These are phyloP conservation scores for Pyrenochaeta sp. DNA, from an alignment of 2,329 filamentous ascomycete species.

Conservation along the genomic window DNA sequence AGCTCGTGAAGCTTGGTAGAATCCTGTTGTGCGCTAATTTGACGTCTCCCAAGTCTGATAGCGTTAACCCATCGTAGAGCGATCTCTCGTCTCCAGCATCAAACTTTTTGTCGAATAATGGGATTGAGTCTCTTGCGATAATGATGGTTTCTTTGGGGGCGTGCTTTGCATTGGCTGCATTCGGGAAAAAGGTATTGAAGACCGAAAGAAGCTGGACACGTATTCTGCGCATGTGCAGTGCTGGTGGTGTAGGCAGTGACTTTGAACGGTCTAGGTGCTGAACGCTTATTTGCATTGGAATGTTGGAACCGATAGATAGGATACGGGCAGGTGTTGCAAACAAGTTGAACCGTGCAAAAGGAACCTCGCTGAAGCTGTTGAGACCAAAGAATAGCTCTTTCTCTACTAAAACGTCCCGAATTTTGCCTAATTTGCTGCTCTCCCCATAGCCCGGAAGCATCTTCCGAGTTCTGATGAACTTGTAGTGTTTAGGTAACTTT, in stretches of 20 bases:
- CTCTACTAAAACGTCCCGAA: conserved; percentile 31
- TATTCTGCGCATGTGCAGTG: conserved; percentile 32
- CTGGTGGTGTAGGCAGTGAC: conserved; percentile 31
- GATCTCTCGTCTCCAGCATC: conserved; percentile 19
- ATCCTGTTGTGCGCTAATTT: conserved; percentile 12
- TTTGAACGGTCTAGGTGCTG: conserved; percentile 35
- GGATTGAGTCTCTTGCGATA: conserved; percentile 13
- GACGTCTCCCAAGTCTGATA: conserved; percentile 16
- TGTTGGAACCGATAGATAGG: conserved; percentile 20
- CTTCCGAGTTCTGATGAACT: conserved; percentile 34
- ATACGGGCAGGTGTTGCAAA: conserved; percentile 31
- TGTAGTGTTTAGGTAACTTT: conserved; percentile 27
- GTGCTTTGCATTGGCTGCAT: conserved; percentile 8
- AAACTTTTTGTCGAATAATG: conserved; percentile 28
- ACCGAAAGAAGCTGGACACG: conserved; percentile 28
- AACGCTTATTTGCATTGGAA: conserved; percentile 28
- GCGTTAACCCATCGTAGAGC: conserved; percentile 23
- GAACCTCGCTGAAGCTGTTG: conserved; percentile 25
- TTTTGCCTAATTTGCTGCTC: conserved; percentile 23
- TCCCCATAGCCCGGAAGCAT: conserved; percentile 28
- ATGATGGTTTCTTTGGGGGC: conserved; percentile 8
- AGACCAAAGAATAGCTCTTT: conserved; percentile 33
- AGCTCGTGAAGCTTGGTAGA: conserved; percentile 36
- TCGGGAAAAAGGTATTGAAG: conserved; percentile 24
- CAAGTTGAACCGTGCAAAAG: conserved; percentile 32